These are phyloP conservation scores for Musa balbisiana DNA, from an alignment of 202 grass and related monocot species.

Conservation along the genomic window DNA sequence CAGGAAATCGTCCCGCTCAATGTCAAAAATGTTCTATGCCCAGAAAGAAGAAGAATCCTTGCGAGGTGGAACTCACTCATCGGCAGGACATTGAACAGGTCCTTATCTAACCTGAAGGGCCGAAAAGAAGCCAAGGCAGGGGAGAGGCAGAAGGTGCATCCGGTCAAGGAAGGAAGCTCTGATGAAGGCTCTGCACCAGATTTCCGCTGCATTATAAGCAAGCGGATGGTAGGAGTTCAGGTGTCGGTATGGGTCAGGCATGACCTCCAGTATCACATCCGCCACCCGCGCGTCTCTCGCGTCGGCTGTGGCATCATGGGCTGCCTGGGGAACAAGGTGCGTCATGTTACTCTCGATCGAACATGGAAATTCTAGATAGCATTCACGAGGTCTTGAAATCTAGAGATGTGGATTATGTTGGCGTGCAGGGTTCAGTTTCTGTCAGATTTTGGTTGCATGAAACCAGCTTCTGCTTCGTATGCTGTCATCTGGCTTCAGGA, in stretches of 20 bases:
- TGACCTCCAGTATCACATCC: constrained; percentile 50
- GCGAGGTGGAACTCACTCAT: constrained; percentile 72
- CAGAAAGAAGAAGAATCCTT: constrained; percentile 56
- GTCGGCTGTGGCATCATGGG: constrained; percentile 91
- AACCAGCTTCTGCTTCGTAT: constrained; percentile 88
- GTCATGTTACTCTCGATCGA: neutral
- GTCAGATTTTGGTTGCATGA: constrained; percentile 65
- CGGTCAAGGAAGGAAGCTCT: constrained; percentile 36
- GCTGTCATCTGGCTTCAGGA: constrained; percentile 96
- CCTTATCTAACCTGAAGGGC: neutral
- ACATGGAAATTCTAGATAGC: neutral
- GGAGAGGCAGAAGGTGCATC: constrained; percentile 51
- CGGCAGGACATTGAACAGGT: constrained; percentile 50
- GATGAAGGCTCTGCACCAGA: constrained; percentile 9
- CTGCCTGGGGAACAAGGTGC: constrained; percentile 93
- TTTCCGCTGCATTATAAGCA: constrained; percentile 77
- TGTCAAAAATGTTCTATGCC: constrained; percentile 62
- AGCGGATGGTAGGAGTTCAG: constrained; percentile 96
- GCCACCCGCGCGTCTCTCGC: constrained; percentile 61
- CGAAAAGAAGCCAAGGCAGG: constrained; percentile 4
- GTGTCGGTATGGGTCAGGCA: constrained; percentile 61
- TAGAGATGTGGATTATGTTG: neutral
- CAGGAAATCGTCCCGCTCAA: constrained; percentile 87
- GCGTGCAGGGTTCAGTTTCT: constrained; percentile 73
- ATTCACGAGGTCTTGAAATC: neutral